Conservation (phyloP, 2,329 filamentous ascomycete genomes). For the Aspergillus fijiensis region DNA sequence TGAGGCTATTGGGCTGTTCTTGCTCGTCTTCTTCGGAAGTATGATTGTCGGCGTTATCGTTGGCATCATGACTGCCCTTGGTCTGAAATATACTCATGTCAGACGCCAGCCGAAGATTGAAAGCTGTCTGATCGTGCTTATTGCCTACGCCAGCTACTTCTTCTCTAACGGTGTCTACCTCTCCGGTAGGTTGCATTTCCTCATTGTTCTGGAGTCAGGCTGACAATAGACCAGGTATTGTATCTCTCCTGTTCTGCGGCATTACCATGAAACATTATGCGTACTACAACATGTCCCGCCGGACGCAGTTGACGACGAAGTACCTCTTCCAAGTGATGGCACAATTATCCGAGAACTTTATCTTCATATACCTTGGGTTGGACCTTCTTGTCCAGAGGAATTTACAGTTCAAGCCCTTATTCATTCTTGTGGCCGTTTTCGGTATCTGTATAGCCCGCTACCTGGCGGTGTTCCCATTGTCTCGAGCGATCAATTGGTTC, state of each 20-base stretch:
- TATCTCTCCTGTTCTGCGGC: constrained; percentile 93
- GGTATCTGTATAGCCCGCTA: constrained; percentile 92
- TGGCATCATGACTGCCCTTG: constrained; percentile 80
- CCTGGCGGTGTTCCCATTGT: constrained; percentile 92
- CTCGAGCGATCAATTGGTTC: constrained; percentile 85
- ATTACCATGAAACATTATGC: constrained; percentile 99
- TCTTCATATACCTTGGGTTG: constrained; percentile 96
- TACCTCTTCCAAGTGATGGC: constrained; percentile 94
- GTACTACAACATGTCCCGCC: constrained; percentile 99
- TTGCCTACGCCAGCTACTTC: constrained; percentile 96
- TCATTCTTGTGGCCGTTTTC: constrained; percentile 88
- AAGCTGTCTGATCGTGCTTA: constrained; percentile 88
- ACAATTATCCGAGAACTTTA: constrained; percentile 97
- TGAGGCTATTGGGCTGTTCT: constrained; percentile 89
- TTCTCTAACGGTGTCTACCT: constrained; percentile 94
- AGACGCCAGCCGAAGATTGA: constrained; percentile 93
- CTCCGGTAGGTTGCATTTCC: constrained; percentile 67
- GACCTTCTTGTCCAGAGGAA: constrained; percentile 90
- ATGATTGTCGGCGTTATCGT: constrained; percentile 84
- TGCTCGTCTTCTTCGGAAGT: constrained; percentile 94
- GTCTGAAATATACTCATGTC: constrained; percentile 92
- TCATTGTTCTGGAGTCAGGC: not conserved
- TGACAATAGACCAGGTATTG: constrained; percentile 68
- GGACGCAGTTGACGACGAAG: constrained; percentile 96
- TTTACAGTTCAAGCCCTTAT: constrained; percentile 86